Evolutionary conservation across 108 stramenopile genomes (phyloP).

Genomic region (Pseudonitzschia multiseries): DNA sequence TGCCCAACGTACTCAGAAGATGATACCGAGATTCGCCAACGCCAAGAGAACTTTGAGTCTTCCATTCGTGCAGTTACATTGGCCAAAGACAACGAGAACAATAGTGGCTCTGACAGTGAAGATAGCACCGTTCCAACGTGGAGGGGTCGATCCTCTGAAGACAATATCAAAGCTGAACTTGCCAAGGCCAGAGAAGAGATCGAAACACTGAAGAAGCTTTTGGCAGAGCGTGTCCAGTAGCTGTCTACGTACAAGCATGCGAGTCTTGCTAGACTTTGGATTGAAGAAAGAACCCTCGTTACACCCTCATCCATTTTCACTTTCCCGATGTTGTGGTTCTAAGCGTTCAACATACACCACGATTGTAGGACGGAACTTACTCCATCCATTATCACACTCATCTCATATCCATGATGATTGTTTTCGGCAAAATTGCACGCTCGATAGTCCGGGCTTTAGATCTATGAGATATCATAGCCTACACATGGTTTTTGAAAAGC

Average conservation of each 20-base stretch:
- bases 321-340: too few relatives aligned
- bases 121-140: constrained; percentile 29
- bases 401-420: too few relatives aligned
- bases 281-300: neutral
- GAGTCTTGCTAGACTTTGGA: neutral
- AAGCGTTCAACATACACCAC: neutral
- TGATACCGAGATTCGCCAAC: constrained; percentile 6
- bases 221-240: constrained; percentile 20
- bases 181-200: constrained; percentile 40
- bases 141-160: neutral
- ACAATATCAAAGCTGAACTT: constrained; percentile 36
- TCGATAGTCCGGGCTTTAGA: too few relatives aligned
- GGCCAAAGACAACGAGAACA: neutral
- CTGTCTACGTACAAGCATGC: neutral
- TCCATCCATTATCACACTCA: neutral
- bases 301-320: constrained; percentile 4
- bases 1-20: constrained; percentile 61
- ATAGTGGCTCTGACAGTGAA: constrained; percentile 27
- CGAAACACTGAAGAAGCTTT: constrained; percentile 29
- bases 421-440: too few relatives aligned
- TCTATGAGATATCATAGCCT: too few relatives aligned
- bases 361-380: neutral
- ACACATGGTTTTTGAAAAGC: too few relatives aligned
- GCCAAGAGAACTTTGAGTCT: neutral
- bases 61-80: neutral